These are phyloP conservation scores for Botryotinia narcissicola DNA, from an alignment of 2,329 filamentous ascomycete genomes.

Conservation along the genomic window DNA sequence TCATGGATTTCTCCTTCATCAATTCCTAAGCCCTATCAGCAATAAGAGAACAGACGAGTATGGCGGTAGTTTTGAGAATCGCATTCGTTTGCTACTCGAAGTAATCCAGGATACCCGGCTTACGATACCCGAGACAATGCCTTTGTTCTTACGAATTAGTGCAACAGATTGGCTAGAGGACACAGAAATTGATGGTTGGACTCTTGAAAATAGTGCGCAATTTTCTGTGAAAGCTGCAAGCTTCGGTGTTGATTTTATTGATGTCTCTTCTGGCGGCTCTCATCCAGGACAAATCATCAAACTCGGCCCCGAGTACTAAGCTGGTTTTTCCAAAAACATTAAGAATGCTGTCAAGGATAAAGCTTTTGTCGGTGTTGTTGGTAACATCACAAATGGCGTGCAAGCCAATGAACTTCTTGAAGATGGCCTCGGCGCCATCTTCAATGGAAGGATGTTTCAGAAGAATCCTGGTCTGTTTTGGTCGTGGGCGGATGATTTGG, in stretches of 20 bases:
- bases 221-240: slow-evolving; percentile 63
- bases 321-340: slow-evolving; percentile 64
- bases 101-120: slow-evolving; percentile 60
- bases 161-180: slow-evolving; percentile 71
- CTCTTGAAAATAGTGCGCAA: slow-evolving; percentile 57
- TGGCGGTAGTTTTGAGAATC: slow-evolving; percentile 70
- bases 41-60: slow-evolving; percentile 71
- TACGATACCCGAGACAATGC: slow-evolving; percentile 64
- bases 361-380: slow-evolving; percentile 47
- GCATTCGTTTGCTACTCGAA: slow-evolving; percentile 65
- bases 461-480: slow-evolving; percentile 55
- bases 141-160: slow-evolving; percentile 69
- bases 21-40: slow-evolving; percentile 66
- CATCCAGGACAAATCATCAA: slow-evolving; percentile 58
- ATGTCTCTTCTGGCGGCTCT: slow-evolving; percentile 67
- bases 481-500: slow-evolving; percentile 55
- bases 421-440: slow-evolving; percentile 49
- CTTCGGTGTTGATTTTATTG: slow-evolving; percentile 69
- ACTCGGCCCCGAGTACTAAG: slow-evolving; percentile 65
- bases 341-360: slow-evolving; percentile 68
- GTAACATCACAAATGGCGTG: slow-evolving; percentile 46
- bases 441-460: slow-evolving; percentile 53
- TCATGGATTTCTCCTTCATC: slow-evolving; percentile 73
- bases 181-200: slow-evolving; percentile 61
- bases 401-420: slow-evolving; percentile 50